Conservation (phyloP, 225 moss, liverwort and hornwort genomes). For the Bryoerythrophyllum caledonicum region DNA sequence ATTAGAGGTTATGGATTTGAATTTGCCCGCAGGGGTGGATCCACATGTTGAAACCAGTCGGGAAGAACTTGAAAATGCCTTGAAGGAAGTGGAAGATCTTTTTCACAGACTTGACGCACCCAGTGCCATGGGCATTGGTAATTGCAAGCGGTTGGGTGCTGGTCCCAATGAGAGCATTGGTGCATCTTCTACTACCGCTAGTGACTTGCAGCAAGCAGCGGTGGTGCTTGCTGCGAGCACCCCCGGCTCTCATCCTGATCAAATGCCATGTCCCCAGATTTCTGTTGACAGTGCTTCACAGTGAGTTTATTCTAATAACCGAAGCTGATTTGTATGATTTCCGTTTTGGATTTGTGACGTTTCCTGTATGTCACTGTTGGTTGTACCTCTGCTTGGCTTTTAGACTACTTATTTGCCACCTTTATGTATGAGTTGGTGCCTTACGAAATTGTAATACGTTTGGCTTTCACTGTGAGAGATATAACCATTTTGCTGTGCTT, state of each 20-base stretch:
- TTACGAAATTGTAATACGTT: constrained; percentile 7
- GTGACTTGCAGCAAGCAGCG: constrained; percentile 36
- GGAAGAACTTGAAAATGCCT: constrained; percentile 58
- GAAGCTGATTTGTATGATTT: constrained; percentile 8
- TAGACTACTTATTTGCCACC: not conserved
- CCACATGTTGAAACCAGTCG: constrained; percentile 63
- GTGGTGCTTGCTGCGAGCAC: constrained; percentile 22
- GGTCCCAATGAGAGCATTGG: constrained; percentile 17
- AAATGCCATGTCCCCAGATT: constrained; percentile 21
- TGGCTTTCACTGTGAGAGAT: constrained; percentile 11
- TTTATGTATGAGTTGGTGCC: constrained; percentile 5
- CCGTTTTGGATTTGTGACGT: not conserved
- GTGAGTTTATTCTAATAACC: constrained; percentile 32
- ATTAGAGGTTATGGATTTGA: constrained; percentile 28
- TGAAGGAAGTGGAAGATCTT: constrained; percentile 29
- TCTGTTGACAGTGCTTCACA: constrained; percentile 14
- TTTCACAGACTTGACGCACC: constrained; percentile 23
- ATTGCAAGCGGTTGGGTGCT: constrained; percentile 14
- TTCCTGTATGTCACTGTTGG: not conserved
- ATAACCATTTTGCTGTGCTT: constrained; percentile 16
- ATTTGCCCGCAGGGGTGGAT: constrained; percentile 38
- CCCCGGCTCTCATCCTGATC: constrained; percentile 28
- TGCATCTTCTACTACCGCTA: constrained; percentile 33
- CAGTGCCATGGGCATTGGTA: constrained; percentile 19
- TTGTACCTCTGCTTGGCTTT: not conserved